A percentile compares a stretch with the other conserved stretches of the same genome.
phyloP scores from a whole-genome alignment of 129 eudicot genomes.

The Gnaphalium uliginosum region DNA sequence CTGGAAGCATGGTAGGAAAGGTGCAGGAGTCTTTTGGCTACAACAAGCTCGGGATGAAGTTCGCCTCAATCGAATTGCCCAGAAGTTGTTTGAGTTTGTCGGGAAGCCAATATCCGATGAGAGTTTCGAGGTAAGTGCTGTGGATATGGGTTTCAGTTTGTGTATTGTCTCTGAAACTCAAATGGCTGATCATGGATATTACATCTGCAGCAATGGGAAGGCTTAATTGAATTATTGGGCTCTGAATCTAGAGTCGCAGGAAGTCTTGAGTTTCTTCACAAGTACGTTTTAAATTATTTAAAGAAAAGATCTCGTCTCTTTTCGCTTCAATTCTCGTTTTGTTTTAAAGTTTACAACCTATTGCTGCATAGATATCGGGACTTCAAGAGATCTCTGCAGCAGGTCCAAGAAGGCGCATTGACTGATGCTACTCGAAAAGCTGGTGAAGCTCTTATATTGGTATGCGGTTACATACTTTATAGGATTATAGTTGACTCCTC shows the following conservation, averaged over 20 bases:
- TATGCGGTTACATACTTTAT: conserved; percentile 24
- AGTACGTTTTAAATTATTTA: conserved; percentile 44
- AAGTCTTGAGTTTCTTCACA: conserved; percentile 88
- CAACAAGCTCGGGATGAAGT: conserved; percentile 93
- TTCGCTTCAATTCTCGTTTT: not conserved
- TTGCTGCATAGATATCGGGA: conserved; percentile 75
- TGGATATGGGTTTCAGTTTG: not conserved
- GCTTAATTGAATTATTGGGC: conserved; percentile 84
- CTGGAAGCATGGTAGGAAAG: conserved; percentile 99
- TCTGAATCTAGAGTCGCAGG: conserved; percentile 79
- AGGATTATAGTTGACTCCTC: not conserved
- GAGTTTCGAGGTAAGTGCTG: conserved; percentile 69
- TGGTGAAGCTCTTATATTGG: conserved; percentile 74
- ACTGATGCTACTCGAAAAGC: conserved; percentile 76
- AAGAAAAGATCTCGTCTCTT: not conserved
- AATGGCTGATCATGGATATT: not conserved
- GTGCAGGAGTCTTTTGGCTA: conserved; percentile 91
- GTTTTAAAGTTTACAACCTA: conserved; percentile 12
- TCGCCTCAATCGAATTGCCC: conserved; percentile 79
- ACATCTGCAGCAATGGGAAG: conserved; percentile 93
- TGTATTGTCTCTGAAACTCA: not conserved
- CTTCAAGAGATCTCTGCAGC: conserved; percentile 81
- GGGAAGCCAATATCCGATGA: conserved; percentile 92
- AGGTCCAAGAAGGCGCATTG: conserved; percentile 54
- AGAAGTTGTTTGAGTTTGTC: conserved; percentile 86